Evolutionary conservation across 2,329 filamentous ascomycete genomes (phyloP).

Genomic region (Hirsutella rhossiliensis): DNA sequence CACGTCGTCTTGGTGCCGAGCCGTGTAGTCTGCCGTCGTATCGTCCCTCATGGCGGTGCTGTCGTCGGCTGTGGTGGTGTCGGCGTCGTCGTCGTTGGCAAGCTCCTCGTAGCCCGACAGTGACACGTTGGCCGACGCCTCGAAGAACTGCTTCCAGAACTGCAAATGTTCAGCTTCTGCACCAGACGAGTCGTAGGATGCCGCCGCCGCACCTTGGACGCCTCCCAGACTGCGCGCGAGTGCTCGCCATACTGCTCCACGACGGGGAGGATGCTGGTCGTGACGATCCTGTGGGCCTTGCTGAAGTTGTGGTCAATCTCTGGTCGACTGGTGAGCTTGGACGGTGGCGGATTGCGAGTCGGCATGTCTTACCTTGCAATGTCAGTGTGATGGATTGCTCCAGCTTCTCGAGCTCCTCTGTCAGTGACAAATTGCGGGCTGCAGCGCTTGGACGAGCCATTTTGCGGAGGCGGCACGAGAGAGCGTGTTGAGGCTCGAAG

Average conservation of each 20-base stretch:
- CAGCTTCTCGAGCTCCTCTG: conserved; percentile 88
- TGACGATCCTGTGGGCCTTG: conserved; percentile 91
- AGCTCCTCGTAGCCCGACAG: conserved; percentile 88
- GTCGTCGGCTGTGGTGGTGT: conserved; percentile 29
- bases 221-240: conserved; percentile 90
- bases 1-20: conserved; percentile 24
- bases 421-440: conserved; percentile 57
- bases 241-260: conserved; percentile 94
- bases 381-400: conserved; percentile 96
- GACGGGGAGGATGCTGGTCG: conserved; percentile 79
- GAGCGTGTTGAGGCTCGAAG: no score
- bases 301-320: conserved; percentile 99
- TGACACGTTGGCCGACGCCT: conserved; percentile 94
- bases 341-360: not conserved
- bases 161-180: conserved; percentile 20
- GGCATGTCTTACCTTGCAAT: conserved; percentile 56
- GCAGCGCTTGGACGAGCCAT: conserved; percentile 40
- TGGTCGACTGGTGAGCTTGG: conserved; percentile 19
- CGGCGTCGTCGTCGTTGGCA: conserved; percentile 51
- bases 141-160: conserved; percentile 99
- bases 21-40: conserved; percentile 35
- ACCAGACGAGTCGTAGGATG: not conserved
- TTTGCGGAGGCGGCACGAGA: not conserved
- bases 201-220: conserved; percentile 58
- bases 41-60: conserved; percentile 46